Base-by-base conservation (phyloP, 768 basidiomycete genomes). In the Astraeus odoratus region DNA sequence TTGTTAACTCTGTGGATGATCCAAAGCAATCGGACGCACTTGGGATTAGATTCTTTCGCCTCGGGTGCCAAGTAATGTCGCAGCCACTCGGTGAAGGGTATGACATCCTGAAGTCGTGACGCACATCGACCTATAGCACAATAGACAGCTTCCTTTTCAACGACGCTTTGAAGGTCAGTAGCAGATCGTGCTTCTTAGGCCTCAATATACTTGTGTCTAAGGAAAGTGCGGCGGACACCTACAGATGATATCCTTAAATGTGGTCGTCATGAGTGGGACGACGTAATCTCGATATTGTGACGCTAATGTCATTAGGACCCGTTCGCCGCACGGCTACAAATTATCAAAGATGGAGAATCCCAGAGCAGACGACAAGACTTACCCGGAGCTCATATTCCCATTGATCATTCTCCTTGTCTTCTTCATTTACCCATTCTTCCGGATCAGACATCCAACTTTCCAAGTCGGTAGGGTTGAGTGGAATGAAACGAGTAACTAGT, bases 311-410 rank as follows among this genome's bases (percentile, higher is more conserved):
- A 92, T 79, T 19, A 97, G 70, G 20, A 97, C 87, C n/a, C 92
- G 76, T 65, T 97, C 94, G 38, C 87, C 88, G 57, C 93, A 95
- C 1, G 93, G 83, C 95, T 97, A 48, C 8, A 29, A 16, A 33
- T 15, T 13, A 41, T 55, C 22, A 48, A n/a, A n/a, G 18, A 36
- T 33, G 2, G 12, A 10, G 42, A 5, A n/a, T 23, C 20, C 2
- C 30, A 27, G 16, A 48, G 19, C 47, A 45, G 33, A 35, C n/a
- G 25, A 36, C 1, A 48, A 27, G 27, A 64, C 83, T 23, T 56
- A 95, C 93, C 51, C 95, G 75, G 48, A 96, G 78, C 55, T 95
- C 91, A 56, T 77, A 97, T 55, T 93, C 85, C 93, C 94, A 97
- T 46, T 87, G 80, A 30, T 94, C 92, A 34, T 81, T 86, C 51